Conservation (phyloP, 306 rosid genomes). For the Pyrus betulifolia region DNA sequence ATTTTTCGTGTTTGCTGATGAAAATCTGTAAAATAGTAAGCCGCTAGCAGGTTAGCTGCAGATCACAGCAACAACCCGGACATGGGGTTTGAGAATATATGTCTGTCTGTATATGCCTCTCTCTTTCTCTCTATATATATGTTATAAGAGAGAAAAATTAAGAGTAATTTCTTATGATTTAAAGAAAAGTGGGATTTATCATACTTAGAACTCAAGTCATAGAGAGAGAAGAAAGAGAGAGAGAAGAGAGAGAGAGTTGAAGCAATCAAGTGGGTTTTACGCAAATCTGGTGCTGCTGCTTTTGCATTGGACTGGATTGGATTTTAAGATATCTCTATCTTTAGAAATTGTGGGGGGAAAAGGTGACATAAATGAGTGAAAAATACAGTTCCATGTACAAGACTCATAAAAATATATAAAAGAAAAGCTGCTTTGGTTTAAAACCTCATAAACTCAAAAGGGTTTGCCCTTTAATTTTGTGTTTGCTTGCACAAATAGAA, state of each 20-base stretch:
- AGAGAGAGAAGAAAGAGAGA: constrained; percentile 24
- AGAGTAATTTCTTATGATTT: constrained; percentile 44
- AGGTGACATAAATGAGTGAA: constrained; percentile 7
- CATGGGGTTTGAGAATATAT: constrained; percentile 33
- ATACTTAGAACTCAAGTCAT: constrained; percentile 84
- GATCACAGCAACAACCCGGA: constrained; percentile 12
- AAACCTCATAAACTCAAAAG: constrained; percentile 12
- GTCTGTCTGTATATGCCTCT: constrained; percentile 10
- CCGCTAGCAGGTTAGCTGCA: background rate
- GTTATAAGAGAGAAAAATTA: constrained; percentile 26
- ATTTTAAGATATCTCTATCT: constrained; percentile 64
- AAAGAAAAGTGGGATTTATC: constrained; percentile 40
- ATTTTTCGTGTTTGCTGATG: constrained; percentile 20
- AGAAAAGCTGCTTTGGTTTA: background rate
- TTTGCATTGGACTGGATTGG: constrained; percentile 74
- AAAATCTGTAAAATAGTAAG: background rate
- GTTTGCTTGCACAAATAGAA: constrained; percentile 13
- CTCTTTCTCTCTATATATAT: background rate
- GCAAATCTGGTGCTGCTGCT: constrained; percentile 70
- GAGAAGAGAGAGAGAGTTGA: constrained; percentile 29
- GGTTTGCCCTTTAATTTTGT: constrained; percentile 1
- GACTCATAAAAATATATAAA: background rate
- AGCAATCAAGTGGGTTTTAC: constrained; percentile 94
- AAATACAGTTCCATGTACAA: constrained; percentile 10
- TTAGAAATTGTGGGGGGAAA: constrained; percentile 4